Conservation (phyloP, 176 grass and related monocot genomes). For the Musa troglodytarum region DNA sequence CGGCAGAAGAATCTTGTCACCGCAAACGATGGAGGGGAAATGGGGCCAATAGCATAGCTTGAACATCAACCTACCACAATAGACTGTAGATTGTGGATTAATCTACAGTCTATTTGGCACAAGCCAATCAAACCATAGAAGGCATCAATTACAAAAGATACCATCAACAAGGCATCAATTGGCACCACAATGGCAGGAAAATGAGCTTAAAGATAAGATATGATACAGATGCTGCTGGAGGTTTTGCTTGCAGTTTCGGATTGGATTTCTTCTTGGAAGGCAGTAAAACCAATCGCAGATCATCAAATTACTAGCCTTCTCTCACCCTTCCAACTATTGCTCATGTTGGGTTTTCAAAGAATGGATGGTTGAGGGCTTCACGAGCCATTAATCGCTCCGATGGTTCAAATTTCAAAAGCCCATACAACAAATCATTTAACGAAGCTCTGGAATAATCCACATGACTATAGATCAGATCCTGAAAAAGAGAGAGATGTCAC, state of each 20-base stretch:
- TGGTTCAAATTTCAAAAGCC: conserved; percentile 70
- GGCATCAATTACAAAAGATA: no score
- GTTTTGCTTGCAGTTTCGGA: neutral
- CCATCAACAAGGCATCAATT: neutral
- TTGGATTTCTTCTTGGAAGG: neutral
- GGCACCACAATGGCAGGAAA: neutral
- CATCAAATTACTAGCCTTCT: neutral
- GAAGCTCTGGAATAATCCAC: conserved; percentile 46
- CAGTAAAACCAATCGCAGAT: neutral
- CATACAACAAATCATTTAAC: conserved; percentile 47
- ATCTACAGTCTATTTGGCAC: no score
- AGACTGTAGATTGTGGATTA: no score
- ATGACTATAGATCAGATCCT: conserved; percentile 57
- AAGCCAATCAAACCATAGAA: no score
- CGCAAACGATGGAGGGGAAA: no score
- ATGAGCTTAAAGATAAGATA: neutral
- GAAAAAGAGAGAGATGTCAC: conserved; percentile 12
- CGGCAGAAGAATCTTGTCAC: no score
- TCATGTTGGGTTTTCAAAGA: conserved; percentile 47
- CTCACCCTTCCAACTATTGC: neutral
- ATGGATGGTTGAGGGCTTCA: conserved; percentile 84
- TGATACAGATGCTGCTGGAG: neutral
- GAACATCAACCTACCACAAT: no score
- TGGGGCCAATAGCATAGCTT: no score
- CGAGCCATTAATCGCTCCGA: conserved; percentile 60